A percentile compares a stretch with the other conserved stretches of the same genome.
Evolutionary conservation across 2,329 filamentous ascomycete genomes (phyloP).

Genomic region (Colletotrichum sp.): DNA sequence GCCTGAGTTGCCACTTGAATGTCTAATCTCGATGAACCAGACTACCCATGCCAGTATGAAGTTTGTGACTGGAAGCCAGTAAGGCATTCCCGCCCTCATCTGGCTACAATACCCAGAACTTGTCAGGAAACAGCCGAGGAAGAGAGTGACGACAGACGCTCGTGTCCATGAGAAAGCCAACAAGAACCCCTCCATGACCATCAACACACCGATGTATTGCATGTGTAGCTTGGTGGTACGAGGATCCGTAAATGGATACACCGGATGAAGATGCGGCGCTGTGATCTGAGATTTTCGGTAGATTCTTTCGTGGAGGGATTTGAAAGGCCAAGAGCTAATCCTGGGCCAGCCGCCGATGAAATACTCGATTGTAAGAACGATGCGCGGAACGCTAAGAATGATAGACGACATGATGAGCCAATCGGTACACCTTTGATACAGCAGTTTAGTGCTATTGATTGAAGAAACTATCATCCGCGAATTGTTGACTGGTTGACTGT

Average conservation of each 20-base stretch:
- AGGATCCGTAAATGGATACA: not conserved
- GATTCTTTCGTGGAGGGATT: constrained; percentile 1
- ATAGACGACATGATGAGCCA: not conserved
- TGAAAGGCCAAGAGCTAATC: not conserved
- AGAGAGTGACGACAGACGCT: not conserved
- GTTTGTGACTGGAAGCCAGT: not conserved
- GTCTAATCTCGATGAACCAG: not conserved
- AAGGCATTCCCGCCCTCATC: not conserved
- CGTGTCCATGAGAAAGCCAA: not conserved
- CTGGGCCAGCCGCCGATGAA: constrained; percentile 8
- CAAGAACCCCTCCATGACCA: not conserved
- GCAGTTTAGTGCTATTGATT: not conserved
- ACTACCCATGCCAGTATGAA: not conserved
- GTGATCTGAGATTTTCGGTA: constrained; percentile 9
- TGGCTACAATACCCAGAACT: not conserved
- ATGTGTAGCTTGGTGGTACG: not conserved
- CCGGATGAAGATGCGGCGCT: not conserved
- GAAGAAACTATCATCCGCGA: accelerated
- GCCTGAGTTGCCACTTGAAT: not conserved
- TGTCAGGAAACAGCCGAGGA: not conserved
- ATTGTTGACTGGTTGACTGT: not conserved
- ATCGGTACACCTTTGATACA: not conserved
- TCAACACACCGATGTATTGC: not conserved
- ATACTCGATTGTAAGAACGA: not conserved
- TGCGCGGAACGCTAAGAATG: not conserved